These are phyloP conservation scores for Cryptococcus floricola DNA, from an alignment of 1,284 basidiomycete species.

Conservation along the genomic window DNA sequence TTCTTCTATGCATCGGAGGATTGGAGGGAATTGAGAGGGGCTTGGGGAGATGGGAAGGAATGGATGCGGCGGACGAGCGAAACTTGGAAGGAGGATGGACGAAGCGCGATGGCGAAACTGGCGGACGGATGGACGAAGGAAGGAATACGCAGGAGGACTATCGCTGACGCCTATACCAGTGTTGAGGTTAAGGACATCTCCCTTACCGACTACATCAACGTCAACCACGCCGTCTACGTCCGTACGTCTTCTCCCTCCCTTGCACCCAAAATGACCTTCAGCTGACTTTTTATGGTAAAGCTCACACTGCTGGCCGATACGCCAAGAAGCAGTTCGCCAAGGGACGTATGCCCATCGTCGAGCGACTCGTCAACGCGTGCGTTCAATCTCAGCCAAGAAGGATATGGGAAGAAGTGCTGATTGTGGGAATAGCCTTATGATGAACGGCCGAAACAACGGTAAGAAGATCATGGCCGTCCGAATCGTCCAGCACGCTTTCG, in stretches of 20 bases:
- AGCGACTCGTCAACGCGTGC: conserved; percentile 96
- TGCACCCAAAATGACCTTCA: conserved; percentile 1
- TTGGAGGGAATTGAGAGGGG: background rate
- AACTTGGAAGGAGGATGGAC: background rate
- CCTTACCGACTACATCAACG: conserved; percentile 97
- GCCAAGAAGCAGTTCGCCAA: conserved; percentile 99
- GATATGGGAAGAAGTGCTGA: background rate
- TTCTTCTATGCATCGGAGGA: conserved; percentile 3
- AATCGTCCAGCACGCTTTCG: conserved; percentile 99
- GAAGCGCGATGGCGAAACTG: background rate
- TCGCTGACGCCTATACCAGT: conserved; percentile 51
- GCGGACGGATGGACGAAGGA: background rate
- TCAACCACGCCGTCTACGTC: conserved; percentile 95
- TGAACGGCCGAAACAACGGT: conserved; percentile 99
- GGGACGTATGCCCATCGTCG: conserved; percentile 99
- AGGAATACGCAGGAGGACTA: conserved; percentile 9
- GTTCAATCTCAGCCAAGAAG: conserved; percentile 30
- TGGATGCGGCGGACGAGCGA: background rate
- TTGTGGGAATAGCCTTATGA: conserved; percentile 69
- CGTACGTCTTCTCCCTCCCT: conserved; percentile 44
- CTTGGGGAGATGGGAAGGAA: background rate
- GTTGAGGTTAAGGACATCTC: conserved; percentile 99
- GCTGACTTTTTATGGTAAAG: conserved; percentile 19
- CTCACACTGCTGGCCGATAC: conserved; percentile 98
- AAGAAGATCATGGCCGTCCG: conserved; percentile 99